Evolutionary conservation across 805 yeast genomes (phyloP), one percentile per base, ranked within the genome.

Genomic region (Schwanniomyces sp.): DNA sequence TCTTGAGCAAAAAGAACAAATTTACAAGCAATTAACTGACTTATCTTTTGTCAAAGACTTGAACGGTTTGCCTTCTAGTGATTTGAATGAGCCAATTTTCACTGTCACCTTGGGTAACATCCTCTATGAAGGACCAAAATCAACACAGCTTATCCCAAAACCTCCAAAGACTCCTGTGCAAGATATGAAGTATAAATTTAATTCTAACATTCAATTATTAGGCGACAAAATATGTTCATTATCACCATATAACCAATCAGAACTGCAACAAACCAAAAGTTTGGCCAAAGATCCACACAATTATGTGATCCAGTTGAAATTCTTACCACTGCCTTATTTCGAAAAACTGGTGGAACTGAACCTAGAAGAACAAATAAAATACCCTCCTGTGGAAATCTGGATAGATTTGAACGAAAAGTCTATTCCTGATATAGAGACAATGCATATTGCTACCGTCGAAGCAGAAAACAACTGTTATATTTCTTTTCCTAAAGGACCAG

Each of bases 341-440:
- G 47, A 57, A 32, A 44, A 49, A 11, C 29, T 46, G 12, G 48
- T 41, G 6, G 40, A 44, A 12, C 43, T 14, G 14, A 40, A 9
- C 3, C 38, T 49, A 9, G 53, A 53, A 5, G 54, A 57, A 7
- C 59, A 63, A 45, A 56, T 63, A 43, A 56, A 66, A 36, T 70
- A 69, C 40, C 85, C 86, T 2, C 82, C 85, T 1, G 61, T 82
- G 6, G 86, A 82, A 54, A 64, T 82, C 40, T 81, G 85, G 83
- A 63, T 76, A 30, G 78, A 73, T 41, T 59, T 78, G 41, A 67
- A 61, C 46, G 67, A 67, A 12, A 46, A 49, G n/a, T 65, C 66
- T 10, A 58, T 51, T 34, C 74, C 73, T 0, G 75, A 67, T 30
- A 50, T 71, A 29, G 74, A 67, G 24, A 61, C 73, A 10, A 53